A percentile compares a stretch with the other conserved stretches of the same genome.
phyloP scores from a whole-genome alignment of 305 asterid species.

The Solanum aculeatissimum region DNA sequence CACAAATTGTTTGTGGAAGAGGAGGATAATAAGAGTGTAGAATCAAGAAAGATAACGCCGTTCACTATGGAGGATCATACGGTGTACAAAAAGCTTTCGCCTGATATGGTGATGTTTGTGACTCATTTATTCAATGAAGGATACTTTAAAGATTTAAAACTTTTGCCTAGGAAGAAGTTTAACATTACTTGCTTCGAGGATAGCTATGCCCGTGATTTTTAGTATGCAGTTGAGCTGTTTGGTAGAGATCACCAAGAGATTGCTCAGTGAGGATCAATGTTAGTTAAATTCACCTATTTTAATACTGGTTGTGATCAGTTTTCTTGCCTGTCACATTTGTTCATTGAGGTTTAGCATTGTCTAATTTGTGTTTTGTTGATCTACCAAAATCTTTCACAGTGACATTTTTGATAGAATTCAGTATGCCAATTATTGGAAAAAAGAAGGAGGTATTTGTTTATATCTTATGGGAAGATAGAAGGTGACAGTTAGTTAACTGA shows the following conservation, averaged over 20 bases:
- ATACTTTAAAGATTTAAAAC: constrained; percentile 39
- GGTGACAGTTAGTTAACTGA: too few species aligned
- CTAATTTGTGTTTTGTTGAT: not conserved
- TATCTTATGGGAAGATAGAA: too few species aligned
- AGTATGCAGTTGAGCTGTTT: constrained; percentile 43
- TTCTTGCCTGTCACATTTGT: not conserved
- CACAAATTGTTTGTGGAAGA: too few species aligned
- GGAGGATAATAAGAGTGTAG: too few species aligned
- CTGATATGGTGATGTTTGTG: constrained; percentile 45
- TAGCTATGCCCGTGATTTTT: constrained; percentile 46
- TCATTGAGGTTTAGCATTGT: not conserved
- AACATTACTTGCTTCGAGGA: constrained; percentile 32
- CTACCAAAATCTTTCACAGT: not conserved
- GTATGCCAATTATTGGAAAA: not conserved
- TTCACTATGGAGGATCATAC: not conserved
- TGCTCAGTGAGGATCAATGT: constrained; percentile 41
- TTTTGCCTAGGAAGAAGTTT: constrained; percentile 15
- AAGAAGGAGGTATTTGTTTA: too few species aligned
- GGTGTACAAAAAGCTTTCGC: constrained; percentile 39
- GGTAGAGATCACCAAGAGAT: constrained; percentile 56
- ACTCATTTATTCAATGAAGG: constrained; percentile 37
- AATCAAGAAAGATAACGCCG: not conserved
- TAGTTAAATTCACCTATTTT: not conserved
- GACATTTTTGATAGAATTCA: not conserved
- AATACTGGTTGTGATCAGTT: not conserved